phyloP scores from a whole-genome alignment of 2,329 filamentous ascomycete species.

The Cladosporium velox region DNA sequence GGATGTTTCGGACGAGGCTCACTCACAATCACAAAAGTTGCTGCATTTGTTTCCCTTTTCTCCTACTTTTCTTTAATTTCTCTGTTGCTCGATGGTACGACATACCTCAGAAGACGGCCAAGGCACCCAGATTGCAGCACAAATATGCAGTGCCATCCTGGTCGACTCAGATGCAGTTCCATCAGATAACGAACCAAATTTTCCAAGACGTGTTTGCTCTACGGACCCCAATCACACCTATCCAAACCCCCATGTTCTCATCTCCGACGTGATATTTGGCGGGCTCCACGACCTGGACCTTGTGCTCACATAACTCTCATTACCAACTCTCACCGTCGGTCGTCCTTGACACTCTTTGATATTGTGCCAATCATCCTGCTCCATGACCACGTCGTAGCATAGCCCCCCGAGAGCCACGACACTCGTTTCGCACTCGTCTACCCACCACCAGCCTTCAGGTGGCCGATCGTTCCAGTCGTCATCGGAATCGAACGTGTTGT shows the following conservation, averaged over 20 bases:
- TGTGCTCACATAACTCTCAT: background rate
- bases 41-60: no score
- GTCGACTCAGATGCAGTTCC: no score
- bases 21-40: no score
- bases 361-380: background rate
- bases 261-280: background rate
- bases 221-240: background rate
- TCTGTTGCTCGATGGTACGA: background rate
- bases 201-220: no score
- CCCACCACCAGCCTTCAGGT: background rate
- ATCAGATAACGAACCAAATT: no score
- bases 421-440: constrained; percentile 4
- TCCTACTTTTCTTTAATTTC: background rate
- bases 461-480: background rate
- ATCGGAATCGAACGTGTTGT: background rate
- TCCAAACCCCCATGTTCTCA: background rate
- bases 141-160: background rate
- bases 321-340: background rate
- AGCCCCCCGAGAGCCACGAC: background rate
- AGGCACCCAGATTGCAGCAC: background rate
- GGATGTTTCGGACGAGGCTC: no score
- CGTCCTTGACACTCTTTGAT: background rate
- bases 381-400: background rate
- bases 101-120: no score
- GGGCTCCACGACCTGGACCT: background rate